Percentiles rank a stretch among this genome's conserved stretches.
phyloP scores from a whole-genome alignment of 306 rosid species.

The Spatholobus suberectus region DNA sequence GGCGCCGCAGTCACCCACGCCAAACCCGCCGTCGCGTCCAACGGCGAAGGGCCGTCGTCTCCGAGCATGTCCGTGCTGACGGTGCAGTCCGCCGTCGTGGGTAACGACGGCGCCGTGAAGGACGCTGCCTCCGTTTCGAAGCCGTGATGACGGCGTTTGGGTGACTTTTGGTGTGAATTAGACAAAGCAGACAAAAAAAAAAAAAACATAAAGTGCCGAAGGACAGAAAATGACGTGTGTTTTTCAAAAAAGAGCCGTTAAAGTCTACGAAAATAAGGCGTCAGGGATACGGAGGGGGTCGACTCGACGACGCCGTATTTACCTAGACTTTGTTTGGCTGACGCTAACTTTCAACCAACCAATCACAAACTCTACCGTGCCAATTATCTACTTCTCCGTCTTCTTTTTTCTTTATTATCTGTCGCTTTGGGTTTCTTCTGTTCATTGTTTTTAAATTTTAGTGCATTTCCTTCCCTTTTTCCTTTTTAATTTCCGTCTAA shows the following conservation, averaged over 20 bases:
- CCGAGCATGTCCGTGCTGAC: slow-evolving; percentile 86
- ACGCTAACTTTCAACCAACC: slow-evolving; percentile 40
- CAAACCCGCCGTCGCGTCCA: slow-evolving; percentile 33
- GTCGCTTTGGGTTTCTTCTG: background rate
- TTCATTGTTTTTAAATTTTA: background rate
- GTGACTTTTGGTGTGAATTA: slow-evolving; percentile 35
- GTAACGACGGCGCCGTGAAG: slow-evolving; percentile 59
- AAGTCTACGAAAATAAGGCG: slow-evolving; percentile 77
- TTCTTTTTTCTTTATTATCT: background rate
- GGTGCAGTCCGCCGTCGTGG: slow-evolving; percentile 72
- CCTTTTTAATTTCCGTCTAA: background rate
- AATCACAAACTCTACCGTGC: slow-evolving; percentile 16
- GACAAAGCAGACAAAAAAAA: background rate
- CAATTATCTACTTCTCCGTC: background rate
- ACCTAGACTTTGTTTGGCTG: slow-evolving; percentile 65
- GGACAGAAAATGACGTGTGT: slow-evolving; percentile 47
- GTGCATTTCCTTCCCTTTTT: background rate
- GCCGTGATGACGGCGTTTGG: slow-evolving; percentile 56
- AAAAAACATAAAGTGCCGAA: background rate
- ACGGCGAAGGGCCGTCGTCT: slow-evolving; percentile 79
- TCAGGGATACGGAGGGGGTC: slow-evolving; percentile 1
- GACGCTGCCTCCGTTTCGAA: slow-evolving; percentile 81
- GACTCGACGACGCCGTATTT: slow-evolving; percentile 73
- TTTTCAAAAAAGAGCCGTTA: slow-evolving; percentile 13
- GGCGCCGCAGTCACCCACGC: background rate